phyloP scores from a whole-genome alignment of 2,329 filamentous ascomycete genomes.

The Epichloe baconii region DNA sequence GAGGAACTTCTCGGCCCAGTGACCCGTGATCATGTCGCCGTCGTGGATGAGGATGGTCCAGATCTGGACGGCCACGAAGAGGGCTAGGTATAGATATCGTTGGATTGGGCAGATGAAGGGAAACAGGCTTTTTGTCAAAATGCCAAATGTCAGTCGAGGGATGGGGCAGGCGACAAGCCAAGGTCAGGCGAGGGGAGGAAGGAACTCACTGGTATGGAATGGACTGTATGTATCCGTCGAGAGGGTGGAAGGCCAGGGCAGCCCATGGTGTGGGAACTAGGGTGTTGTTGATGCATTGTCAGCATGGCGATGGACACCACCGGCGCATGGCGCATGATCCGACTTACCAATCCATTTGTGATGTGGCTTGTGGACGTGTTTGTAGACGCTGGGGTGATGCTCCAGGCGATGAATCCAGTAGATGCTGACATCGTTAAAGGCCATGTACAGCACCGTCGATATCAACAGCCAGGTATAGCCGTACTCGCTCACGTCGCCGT shows the following conservation, averaged over 20 bases:
- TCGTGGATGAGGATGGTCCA: slow-evolving; percentile 97
- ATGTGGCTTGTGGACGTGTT: slow-evolving; percentile 86
- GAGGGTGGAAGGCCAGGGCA: slow-evolving; percentile 84
- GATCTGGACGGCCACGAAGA: slow-evolving; percentile 89
- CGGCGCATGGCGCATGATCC: neutral
- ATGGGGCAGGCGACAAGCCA: neutral
- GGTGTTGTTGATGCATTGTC: neutral
- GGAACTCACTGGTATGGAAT: slow-evolving; percentile 60
- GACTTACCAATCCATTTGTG: slow-evolving; percentile 79
- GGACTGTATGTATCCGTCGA: slow-evolving; percentile 82
- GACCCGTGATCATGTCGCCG: slow-evolving; percentile 85
- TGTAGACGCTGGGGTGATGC: slow-evolving; percentile 68
- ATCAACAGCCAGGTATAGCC: slow-evolving; percentile 26
- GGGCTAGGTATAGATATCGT: slow-evolving; percentile 72
- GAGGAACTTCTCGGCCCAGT: slow-evolving; percentile 49
- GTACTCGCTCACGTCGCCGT: slow-evolving; percentile 24
- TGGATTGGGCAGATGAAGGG: slow-evolving; percentile 87
- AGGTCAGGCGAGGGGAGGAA: neutral
- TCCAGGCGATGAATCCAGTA: slow-evolving; percentile 85
- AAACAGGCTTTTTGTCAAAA: slow-evolving; percentile 39
- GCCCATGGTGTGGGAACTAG: slow-evolving; percentile 83
- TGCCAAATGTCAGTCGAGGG: neutral
- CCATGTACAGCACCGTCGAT: slow-evolving; percentile 26
- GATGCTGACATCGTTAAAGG: slow-evolving; percentile 35
- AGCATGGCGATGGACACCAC: neutral